These are phyloP conservation scores for Malus hybrid DNA, from an alignment of 331 rosid species.

Conservation along the genomic window DNA sequence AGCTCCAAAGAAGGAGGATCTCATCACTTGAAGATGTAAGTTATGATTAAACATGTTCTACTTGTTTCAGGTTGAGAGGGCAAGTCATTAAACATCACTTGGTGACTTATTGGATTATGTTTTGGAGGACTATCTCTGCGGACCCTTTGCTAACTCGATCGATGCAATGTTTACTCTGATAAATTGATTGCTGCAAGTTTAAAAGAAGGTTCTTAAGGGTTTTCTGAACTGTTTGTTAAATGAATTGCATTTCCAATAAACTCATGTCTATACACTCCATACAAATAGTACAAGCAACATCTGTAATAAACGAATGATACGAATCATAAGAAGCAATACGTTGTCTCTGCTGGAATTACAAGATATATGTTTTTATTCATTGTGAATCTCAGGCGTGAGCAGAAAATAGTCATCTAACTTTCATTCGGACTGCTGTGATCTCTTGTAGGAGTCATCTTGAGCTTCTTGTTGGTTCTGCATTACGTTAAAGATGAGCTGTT, in stretches of 20 bases:
- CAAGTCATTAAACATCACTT: neutral
- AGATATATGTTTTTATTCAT: neutral
- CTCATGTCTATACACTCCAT: neutral
- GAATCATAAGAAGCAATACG: neutral
- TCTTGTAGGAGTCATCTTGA: constrained; percentile 19
- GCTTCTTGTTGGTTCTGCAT: constrained; percentile 44
- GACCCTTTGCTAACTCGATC: neutral
- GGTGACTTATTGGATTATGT: neutral
- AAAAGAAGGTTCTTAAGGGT: neutral
- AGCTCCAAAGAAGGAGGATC: neutral
- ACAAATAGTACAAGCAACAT: neutral
- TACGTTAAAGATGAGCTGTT: constrained; percentile 23
- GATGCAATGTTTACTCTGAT: neutral
- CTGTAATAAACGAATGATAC: neutral
- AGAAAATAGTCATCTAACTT: neutral
- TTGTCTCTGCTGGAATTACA: neutral
- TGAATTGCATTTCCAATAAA: neutral
- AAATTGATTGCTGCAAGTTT: neutral
- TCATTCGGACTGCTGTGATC: constrained; percentile 15
- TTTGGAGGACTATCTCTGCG: neutral
- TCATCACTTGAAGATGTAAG: neutral
- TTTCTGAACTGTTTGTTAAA: neutral
- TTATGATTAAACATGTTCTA: neutral
- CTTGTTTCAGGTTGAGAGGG: neutral
- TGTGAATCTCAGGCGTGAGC: neutral